phyloP scores from a whole-genome alignment of 345 rosid species.

The Jatropha curcas region DNA sequence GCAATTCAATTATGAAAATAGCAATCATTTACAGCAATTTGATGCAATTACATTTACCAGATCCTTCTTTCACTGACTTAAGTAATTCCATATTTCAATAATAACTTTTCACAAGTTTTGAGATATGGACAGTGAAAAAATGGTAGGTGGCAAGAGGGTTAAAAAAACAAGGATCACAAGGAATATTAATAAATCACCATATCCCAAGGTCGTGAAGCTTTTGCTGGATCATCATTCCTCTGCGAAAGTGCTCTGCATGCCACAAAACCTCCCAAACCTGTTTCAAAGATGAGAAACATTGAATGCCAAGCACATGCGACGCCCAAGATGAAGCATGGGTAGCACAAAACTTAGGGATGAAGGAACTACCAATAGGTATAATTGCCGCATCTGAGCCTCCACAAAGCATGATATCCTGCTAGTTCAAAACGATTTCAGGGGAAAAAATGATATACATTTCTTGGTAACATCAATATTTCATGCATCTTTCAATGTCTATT shows the following conservation, averaged over 20 bases:
- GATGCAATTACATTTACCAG: neutral
- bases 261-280: conserved; percentile 98
- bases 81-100: neutral
- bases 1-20: neutral
- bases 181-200: conserved; percentile 40
- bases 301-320: conserved; percentile 13
- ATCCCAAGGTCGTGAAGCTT: conserved; percentile 99
- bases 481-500: conserved; percentile 13
- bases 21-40: neutral
- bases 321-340: conserved; percentile 10
- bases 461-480: neutral
- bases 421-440: conserved; percentile 21
- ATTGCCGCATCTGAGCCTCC: conserved; percentile 93
- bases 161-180: conserved; percentile 6
- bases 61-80: neutral
- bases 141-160: neutral
- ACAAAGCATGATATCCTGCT: conserved; percentile 92
- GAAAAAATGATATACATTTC: neutral
- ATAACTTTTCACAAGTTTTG: neutral
- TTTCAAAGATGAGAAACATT: conserved; percentile 25
- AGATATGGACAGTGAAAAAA: neutral
- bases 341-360: neutral
- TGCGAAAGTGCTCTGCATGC: conserved; percentile 92
- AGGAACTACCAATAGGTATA: conserved; percentile 77
- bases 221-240: conserved; percentile 81